phyloP scores from a whole-genome alignment of 352 stramenopile genomes.

The Albugo candida region DNA sequence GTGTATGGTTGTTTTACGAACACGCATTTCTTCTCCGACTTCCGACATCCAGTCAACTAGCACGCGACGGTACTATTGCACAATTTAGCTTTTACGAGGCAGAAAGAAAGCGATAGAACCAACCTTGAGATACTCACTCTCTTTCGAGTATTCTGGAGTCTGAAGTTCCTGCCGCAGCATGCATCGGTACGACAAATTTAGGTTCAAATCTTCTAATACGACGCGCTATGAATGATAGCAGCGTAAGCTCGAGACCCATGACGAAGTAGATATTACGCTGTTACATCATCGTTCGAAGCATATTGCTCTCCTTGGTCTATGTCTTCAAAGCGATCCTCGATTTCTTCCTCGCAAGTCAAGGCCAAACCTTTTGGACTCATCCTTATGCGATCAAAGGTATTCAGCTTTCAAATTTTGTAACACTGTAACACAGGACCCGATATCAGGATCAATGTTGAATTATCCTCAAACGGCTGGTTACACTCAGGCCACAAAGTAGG shows the following conservation, averaged over 20 bases:
- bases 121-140: constrained; percentile 66
- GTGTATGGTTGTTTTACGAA: constrained; percentile 67
- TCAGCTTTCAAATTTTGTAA: too few relatives aligned
- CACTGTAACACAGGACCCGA: too few relatives aligned
- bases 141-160: constrained; percentile 42
- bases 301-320: too few relatives aligned
- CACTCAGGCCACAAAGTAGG: too few relatives aligned
- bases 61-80: constrained; percentile 36
- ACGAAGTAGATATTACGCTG: not conserved
- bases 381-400: too few relatives aligned
- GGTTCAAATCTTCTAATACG: constrained; percentile 58
- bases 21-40: constrained; percentile 65
- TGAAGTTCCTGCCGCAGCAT: constrained; percentile 59
- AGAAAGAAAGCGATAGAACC: not conserved
- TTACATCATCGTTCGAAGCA: not conserved
- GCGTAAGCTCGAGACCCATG: not conserved
- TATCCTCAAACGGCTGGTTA: too few relatives aligned
- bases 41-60: constrained; percentile 76
- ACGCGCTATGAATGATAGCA: constrained; percentile 6
- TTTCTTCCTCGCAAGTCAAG: too few relatives aligned
- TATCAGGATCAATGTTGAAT: too few relatives aligned
- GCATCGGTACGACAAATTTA: constrained; percentile 40
- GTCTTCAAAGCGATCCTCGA: too few relatives aligned
- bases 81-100: not conserved
- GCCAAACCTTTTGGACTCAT: too few relatives aligned